Percentiles rank a stretch among this genome's conserved stretches.
These are phyloP conservation scores for Phytophthora quininea DNA, from an alignment of 352 stramenopile genomes.

Conservation along the genomic window DNA sequence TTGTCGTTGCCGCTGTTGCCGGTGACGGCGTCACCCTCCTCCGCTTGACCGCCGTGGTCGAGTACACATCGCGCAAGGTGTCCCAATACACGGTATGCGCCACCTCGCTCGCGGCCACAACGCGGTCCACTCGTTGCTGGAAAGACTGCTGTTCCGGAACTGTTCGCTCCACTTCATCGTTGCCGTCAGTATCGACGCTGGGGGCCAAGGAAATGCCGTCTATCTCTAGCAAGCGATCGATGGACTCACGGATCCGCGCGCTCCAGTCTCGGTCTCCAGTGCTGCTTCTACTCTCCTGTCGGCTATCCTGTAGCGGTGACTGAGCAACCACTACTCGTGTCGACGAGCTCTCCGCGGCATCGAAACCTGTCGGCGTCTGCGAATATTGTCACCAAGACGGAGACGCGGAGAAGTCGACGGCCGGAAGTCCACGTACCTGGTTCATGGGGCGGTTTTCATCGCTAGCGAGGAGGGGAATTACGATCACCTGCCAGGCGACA, in stretches of 20 bases:
- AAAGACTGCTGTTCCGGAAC: constrained; percentile 48
- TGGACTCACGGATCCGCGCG: constrained; percentile 29
- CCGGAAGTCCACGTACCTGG: too few relatives aligned
- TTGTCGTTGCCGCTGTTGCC: not conserved
- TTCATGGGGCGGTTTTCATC: too few relatives aligned
- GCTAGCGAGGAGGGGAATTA: too few relatives aligned
- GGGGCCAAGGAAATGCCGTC: constrained; percentile 22
- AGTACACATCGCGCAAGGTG: constrained; percentile 59
- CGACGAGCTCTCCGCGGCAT: too few relatives aligned
- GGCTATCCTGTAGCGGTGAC: not conserved
- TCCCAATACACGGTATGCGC: constrained; percentile 68
- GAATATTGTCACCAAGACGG: too few relatives aligned
- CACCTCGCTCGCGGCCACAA: constrained; percentile 20
- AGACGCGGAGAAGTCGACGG: too few relatives aligned
- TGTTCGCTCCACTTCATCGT: constrained; percentile 1
- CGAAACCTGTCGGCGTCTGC: too few relatives aligned
- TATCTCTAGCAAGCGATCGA: constrained; percentile 37
- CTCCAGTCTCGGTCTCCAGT: constrained; percentile 23
- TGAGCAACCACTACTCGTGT: not conserved
- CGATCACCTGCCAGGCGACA: too few relatives aligned
- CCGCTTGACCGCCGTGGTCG: constrained; percentile 40
- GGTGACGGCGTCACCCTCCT: constrained; percentile 30
- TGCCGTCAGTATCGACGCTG: too few relatives aligned
- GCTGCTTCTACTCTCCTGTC: not conserved
- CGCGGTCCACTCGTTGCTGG: constrained; percentile 17